Conservation (phyloP, 345 rosid genomes). For the Moricandia arvensis region DNA sequence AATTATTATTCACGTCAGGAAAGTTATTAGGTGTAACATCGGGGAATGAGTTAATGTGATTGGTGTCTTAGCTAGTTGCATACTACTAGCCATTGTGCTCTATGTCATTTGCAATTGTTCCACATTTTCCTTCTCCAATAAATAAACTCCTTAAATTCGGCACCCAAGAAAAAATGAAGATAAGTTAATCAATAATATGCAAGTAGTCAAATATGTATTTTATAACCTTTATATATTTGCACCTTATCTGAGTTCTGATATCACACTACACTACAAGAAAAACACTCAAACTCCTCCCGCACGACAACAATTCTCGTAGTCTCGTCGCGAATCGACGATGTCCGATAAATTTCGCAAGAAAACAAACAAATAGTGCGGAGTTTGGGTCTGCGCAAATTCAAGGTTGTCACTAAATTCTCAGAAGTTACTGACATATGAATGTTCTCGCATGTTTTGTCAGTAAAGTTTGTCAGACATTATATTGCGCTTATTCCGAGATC, state of each 20-base stretch:
- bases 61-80: slow-evolving; percentile 28
- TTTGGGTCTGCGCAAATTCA: too few species aligned
- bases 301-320: too few species aligned
- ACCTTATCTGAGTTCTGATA: slow-evolving; percentile 31
- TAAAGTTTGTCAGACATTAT: too few species aligned
- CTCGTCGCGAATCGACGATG: too few species aligned
- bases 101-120: slow-evolving; percentile 34
- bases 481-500: too few species aligned
- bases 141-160: slow-evolving; percentile 19
- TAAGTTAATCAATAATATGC: neutral
- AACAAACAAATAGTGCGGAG: too few species aligned
- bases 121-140: slow-evolving; percentile 22
- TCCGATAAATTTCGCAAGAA: too few species aligned
- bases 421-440: too few species aligned
- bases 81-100: slow-evolving; percentile 27
- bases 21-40: neutral
- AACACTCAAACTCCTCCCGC: too few species aligned
- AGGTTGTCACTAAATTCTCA: too few species aligned
- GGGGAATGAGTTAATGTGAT: slow-evolving; percentile 15
- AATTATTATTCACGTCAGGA: slow-evolving; percentile 1
- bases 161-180: slow-evolving; percentile 10
- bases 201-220: slow-evolving; percentile 16
- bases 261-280: too few species aligned
- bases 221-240: neutral
- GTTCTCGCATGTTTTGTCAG: too few species aligned